A percentile compares a stretch with the other conserved stretches of the same genome.
Evolutionary conservation across 1,284 basidiomycete genomes (phyloP).

Genomic region (Trichosporon asahii): DNA sequence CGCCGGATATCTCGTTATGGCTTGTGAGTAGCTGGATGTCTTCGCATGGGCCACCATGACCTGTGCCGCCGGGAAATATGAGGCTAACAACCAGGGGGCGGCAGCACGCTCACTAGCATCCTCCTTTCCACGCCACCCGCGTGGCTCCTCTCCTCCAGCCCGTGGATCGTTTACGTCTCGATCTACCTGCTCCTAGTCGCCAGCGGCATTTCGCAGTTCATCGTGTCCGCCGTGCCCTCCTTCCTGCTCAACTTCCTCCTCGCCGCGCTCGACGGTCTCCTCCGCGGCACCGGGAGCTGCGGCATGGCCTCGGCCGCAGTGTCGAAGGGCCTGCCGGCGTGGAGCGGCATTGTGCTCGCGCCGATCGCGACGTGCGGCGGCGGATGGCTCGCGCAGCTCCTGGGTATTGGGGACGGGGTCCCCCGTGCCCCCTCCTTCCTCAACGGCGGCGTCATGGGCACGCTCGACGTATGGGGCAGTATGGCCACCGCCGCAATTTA

Average conservation of each 20-base stretch:
- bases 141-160: slow-evolving; percentile 42
- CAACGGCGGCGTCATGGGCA: slow-evolving; percentile 32
- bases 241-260: slow-evolving; percentile 34
- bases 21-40: slow-evolving; percentile 34
- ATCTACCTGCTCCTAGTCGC: slow-evolving; percentile 36
- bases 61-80: not conserved
- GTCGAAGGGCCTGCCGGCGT: slow-evolving; percentile 1
- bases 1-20: slow-evolving; percentile 41
- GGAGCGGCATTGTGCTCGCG: slow-evolving; percentile 35
- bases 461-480: slow-evolving; percentile 43
- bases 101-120: slow-evolving; percentile 37
- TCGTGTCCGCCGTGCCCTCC: slow-evolving; percentile 30
- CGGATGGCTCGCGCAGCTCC: slow-evolving; percentile 34
- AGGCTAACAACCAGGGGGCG: slow-evolving; percentile 40
- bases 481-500: slow-evolving; percentile 31
- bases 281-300: slow-evolving; percentile 26
- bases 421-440: slow-evolving; percentile 34
- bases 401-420: slow-evolving; percentile 30
- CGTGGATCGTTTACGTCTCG: slow-evolving; percentile 41
- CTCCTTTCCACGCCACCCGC: slow-evolving; percentile 41
- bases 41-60: not conserved
- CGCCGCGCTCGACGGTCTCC: slow-evolving; percentile 36
- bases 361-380: slow-evolving; percentile 38
- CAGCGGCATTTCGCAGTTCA: slow-evolving; percentile 31
- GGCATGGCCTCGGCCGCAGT: not conserved